phyloP scores from a whole-genome alignment of 2,329 filamentous ascomycete genomes.

The Trichoderma aggressivum region DNA sequence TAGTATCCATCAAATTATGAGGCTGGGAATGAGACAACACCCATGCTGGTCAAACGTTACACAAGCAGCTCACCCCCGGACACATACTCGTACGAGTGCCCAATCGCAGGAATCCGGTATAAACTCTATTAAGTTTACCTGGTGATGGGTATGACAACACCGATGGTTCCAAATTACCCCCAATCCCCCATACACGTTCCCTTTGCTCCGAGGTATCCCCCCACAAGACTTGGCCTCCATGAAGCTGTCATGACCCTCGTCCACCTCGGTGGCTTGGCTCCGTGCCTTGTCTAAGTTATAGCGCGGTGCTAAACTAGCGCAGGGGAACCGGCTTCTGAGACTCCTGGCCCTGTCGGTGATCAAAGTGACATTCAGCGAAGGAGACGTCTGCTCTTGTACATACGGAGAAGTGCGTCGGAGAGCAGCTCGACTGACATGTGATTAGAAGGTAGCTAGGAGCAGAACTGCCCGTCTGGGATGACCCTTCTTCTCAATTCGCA shows the following conservation, averaged over 20 bases:
- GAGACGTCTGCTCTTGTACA: neutral
- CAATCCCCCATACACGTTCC: neutral
- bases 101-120: constrained; percentile 40
- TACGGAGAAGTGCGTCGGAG: neutral
- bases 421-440: neutral
- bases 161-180: neutral
- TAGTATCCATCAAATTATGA: neutral
- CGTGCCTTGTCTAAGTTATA: constrained; percentile 45
- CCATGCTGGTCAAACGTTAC: constrained; percentile 20
- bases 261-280: constrained; percentile 34
- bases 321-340: constrained; percentile 57
- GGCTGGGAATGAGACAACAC: neutral
- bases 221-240: constrained; percentile 35
- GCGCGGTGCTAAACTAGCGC: constrained; percentile 57
- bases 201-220: constrained; percentile 36
- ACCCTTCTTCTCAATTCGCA: neutral
- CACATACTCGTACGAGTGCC: too few relatives aligned
- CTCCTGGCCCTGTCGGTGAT: constrained; percentile 57
- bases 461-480: neutral
- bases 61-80: constrained; percentile 44
- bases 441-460: neutral
- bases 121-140: constrained; percentile 48
- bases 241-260: constrained; percentile 31
- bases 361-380: constrained; percentile 35
- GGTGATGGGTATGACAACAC: constrained; percentile 45